phyloP scores from a whole-genome alignment of 1,284 basidiomycete species.

The Rhodotorula glutinis region DNA sequence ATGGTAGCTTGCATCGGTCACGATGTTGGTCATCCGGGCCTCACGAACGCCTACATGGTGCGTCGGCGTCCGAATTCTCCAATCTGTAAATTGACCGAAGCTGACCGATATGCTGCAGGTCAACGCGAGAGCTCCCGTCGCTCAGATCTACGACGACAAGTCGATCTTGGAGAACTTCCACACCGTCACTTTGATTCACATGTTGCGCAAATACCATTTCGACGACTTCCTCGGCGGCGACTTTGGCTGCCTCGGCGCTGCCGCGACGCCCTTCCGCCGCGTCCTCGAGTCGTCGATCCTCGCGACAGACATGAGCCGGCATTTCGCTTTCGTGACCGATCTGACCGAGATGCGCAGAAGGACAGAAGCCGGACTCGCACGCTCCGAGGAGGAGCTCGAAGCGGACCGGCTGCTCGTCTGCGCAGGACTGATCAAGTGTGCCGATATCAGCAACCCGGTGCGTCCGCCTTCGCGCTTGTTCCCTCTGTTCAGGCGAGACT shows the following conservation, averaged over 20 bases:
- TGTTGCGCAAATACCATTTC: constrained; percentile 76
- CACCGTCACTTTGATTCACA: constrained; percentile 73
- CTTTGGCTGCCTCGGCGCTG: constrained; percentile 43
- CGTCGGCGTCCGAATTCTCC: constrained; percentile 50
- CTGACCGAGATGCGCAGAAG: constrained; percentile 54
- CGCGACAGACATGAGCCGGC: constrained; percentile 89
- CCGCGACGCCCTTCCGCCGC: constrained; percentile 57
- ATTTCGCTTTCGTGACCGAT: constrained; percentile 73
- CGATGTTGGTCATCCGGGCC: constrained; percentile 89
- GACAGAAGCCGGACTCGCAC: not conserved
- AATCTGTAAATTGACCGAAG: no score
- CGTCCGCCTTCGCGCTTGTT: constrained; percentile 19
- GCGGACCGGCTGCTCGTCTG: constrained; percentile 70
- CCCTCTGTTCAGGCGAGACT: not conserved
- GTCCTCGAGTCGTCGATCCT: constrained; percentile 74
- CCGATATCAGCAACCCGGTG: constrained; percentile 94
- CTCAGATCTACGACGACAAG: constrained; percentile 79
- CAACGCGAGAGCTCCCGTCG: constrained; percentile 84
- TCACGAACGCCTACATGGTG: constrained; percentile 88
- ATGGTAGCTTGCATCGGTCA: constrained; percentile 89
- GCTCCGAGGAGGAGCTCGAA: constrained; percentile 40
- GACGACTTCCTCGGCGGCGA: constrained; percentile 50
- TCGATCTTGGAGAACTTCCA: constrained; percentile 92
- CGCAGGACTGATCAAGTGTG: constrained; percentile 89
- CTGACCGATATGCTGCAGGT: constrained; percentile 63